Percentiles rank a stretch among this genome's conserved stretches.
Conservation (phyloP, 352 stramenopile species). For the Thalassiosira hispida region DNA sequence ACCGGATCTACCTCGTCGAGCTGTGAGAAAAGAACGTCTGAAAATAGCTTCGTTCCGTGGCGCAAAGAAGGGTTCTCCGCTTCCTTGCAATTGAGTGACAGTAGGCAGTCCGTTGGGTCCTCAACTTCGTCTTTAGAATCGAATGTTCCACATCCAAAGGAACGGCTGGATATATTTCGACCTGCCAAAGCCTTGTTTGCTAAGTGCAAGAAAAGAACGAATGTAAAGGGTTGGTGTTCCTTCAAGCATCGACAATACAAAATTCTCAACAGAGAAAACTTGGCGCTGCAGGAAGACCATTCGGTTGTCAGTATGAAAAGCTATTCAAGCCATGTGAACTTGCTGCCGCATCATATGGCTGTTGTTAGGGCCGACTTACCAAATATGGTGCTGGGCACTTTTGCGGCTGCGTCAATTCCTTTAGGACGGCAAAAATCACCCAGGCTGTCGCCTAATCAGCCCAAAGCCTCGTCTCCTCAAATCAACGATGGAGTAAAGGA, state of each 20-base stretch:
- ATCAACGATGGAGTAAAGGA: too few species aligned
- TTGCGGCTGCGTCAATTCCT: constrained; percentile 11
- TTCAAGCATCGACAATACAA: constrained; percentile 40
- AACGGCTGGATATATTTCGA: constrained; percentile 8
- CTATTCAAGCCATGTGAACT: constrained; percentile 35
- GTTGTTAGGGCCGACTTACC: constrained; percentile 5
- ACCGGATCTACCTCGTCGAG: constrained; percentile 10
- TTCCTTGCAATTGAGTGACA: constrained; percentile 25
- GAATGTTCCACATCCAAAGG: not conserved
- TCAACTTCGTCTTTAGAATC: constrained; percentile 7
- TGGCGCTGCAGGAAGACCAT: constrained; percentile 36
- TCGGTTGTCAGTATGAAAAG: constrained; percentile 47
- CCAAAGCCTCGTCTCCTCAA: not conserved
- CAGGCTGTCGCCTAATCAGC: not conserved
- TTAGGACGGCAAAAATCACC: not conserved
- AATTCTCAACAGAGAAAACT: constrained; percentile 16
- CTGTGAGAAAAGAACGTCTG: not conserved
- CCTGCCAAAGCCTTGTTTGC: constrained; percentile 22
- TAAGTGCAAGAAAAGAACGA: constrained; percentile 16
- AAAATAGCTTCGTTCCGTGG: constrained; percentile 37
- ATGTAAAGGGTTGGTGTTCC: constrained; percentile 22
- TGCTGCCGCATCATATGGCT: constrained; percentile 9
- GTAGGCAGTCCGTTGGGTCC: constrained; percentile 21
- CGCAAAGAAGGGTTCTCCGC: constrained; percentile 30
- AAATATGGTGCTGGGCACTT: constrained; percentile 17